Base-by-base conservation (phyloP, 805 yeast species). In the Ogataea trehalophila region DNA sequence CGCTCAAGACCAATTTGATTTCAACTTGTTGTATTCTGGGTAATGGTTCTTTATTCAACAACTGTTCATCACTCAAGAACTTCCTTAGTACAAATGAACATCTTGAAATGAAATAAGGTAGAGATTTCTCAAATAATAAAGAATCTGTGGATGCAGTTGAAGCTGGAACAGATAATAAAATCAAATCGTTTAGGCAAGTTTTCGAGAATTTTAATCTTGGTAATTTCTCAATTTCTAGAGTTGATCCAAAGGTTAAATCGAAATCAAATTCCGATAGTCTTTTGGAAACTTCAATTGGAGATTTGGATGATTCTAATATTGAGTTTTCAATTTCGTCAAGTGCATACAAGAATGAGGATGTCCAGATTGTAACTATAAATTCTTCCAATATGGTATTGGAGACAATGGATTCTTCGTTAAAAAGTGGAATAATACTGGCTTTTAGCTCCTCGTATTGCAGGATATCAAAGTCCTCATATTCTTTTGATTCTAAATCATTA, bases 11-110 rank as follows among this genome's bases (percentile, higher is more conserved):
- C 0, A 69, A 56, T 13, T 53, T 51, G n/a, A 90, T 58, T 61
- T 91, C 98, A 6, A 68, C 64, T 45, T 77, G 77, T 54, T 87
- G 88, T 7, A 86, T 63, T 37, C 75, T 72, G 0, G 92, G 78
- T 15, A 86, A 68, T 1, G 97, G 97, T 44, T 76, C 76, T 31
- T 63, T 69, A 34, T 81, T 78, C 6, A 83, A 60, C 13, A 90
- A 65, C 33, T 73, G 76, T 43, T 74, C 77, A 53, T 86, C 90
- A 15, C 84, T 79, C 6, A 86, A 68, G 51, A 79, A 82, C 49
- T 85, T 77, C 46, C 85, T 72, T 39, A 91, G 65, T 0, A 80
- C 74, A 50, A 86, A 73, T 0, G 85, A 79, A 23, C 77, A 67
- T 37, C 96, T 71, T 17, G 81, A 71, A 0, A 79, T 63, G 33